Base-by-base conservation (phyloP, 2,329 filamentous ascomycete genomes). In the Colletotrichum somersetense region DNA sequence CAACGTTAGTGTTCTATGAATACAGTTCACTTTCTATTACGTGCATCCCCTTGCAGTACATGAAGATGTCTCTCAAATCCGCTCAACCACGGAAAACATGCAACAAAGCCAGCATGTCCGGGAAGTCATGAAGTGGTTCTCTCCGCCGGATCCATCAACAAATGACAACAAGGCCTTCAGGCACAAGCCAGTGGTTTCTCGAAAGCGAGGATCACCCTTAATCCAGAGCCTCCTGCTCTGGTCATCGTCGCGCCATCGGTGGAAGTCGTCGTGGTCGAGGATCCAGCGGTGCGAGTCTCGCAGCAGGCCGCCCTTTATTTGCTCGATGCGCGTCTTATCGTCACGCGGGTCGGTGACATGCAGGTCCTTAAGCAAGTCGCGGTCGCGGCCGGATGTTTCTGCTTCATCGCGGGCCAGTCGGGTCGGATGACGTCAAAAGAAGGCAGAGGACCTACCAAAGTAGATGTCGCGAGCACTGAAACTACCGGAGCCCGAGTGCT, bases 281-380 rank as follows among this genome's bases (percentile, higher is more conserved):
- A 85, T 76, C 82, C 81, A 85, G 10, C 23, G 12, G 59, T 81
- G 84, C 0, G 76, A 79, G 16, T 80, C 80, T 5, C 26, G 1
- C 0, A 82, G 67, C 0, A 84, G 73, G 5, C 76, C 79, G 1
- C 81, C 83, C 52, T 83, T 84, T 0, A 73, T 77, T 0, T 74
- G 30, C 61, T 83, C 70, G 53, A 85, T 82, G 3, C 80, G 78
- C 0, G 3, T 71, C 65, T 82, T 85, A 44, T 85, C 81, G 2
- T 76, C 11, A 0, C 59, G 50, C 0, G 81, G 80, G 33, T 84
- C 76, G 1, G 79, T 83, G n/a, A 63, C 50, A 0, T 42, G 42
- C 2, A 68, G 59, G 12, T 57, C 66, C 11, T 11, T 26, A 6
- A 52, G 48, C 6, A 52, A 52, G 16, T 26, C 14, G 8, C 11